Conservation (phyloP, 202 grass and related monocot species). For the Miscanthus sacchariflorus region DNA sequence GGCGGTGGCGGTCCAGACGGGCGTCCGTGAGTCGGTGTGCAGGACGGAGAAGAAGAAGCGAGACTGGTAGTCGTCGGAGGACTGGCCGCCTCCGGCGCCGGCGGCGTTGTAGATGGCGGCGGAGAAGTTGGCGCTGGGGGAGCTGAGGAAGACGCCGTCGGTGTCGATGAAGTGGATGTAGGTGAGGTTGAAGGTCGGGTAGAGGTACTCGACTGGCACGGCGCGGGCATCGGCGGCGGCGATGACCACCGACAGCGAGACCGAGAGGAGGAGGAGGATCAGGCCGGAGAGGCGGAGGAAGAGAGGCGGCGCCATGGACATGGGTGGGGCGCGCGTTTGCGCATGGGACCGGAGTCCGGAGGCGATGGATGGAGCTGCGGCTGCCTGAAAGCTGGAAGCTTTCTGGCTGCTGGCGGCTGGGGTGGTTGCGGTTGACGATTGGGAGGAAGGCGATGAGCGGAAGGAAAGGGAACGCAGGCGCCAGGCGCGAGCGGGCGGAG, state of each 20-base stretch:
- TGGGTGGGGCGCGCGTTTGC: not conserved
- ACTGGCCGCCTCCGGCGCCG: not conserved
- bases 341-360: not conserved
- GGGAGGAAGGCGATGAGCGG: too few species aligned
- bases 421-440: too few species aligned
- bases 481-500: too few species aligned
- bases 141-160: constrained; percentile 55
- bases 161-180: constrained; percentile 55
- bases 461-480: too few species aligned
- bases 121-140: constrained; percentile 53
- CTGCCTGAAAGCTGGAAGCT: not conserved
- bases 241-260: not conserved
- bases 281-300: not conserved
- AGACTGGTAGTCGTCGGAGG: constrained; percentile 23
- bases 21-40: constrained; percentile 52
- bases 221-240: not conserved
- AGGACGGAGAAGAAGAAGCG: constrained; percentile 67
- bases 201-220: constrained; percentile 27
- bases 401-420: too few species aligned
- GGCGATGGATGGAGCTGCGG: not conserved
- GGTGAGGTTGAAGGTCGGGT: constrained; percentile 59
- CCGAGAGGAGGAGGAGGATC: not conserved
- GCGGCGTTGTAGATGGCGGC: constrained; percentile 51
- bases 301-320: not conserved
- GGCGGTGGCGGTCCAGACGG: constrained; percentile 60